Evolutionary conservation across 768 basidiomycete genomes (phyloP).

Genomic region (Agrocybe pediades): DNA sequence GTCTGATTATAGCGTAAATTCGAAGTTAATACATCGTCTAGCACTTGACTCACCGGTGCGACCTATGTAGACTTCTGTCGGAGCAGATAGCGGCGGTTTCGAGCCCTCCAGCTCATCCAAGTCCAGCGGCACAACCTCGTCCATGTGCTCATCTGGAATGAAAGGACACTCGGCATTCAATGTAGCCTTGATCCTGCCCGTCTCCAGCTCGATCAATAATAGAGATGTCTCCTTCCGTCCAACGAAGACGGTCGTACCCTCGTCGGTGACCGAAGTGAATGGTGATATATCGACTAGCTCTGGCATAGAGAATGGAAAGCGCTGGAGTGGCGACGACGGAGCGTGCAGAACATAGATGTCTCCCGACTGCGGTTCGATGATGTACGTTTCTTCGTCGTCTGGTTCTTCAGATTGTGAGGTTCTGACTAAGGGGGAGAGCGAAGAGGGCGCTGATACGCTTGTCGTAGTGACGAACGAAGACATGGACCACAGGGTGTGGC

Average conservation of each 20-base stretch:
- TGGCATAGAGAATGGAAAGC: slow-evolving; percentile 88
- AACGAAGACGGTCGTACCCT: slow-evolving; percentile 76
- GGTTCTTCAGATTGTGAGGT: slow-evolving; percentile 55
- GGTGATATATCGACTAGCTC: slow-evolving; percentile 92
- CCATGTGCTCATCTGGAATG: slow-evolving; percentile 54
- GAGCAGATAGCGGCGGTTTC: slow-evolving; percentile 33
- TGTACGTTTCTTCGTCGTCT: slow-evolving; percentile 75
- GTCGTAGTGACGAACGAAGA: slow-evolving; percentile 52
- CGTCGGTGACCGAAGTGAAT: slow-evolving; percentile 67
- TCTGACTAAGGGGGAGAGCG: slow-evolving; percentile 73
- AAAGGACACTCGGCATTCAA: slow-evolving; percentile 73
- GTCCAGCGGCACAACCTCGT: slow-evolving; percentile 51
- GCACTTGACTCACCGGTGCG: slow-evolving; percentile 42
- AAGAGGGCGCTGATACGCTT: slow-evolving; percentile 44
- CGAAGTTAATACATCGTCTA: neutral
- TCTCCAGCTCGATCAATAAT: slow-evolving; percentile 69
- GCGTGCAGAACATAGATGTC: slow-evolving; percentile 86
- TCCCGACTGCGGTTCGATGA: slow-evolving; percentile 94
- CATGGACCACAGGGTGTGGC: slow-evolving; percentile 88
- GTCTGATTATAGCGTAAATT: slow-evolving; percentile 46
- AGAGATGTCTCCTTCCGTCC: slow-evolving; percentile 90
- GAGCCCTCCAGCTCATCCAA: slow-evolving; percentile 46
- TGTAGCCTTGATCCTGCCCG: slow-evolving; percentile 72
- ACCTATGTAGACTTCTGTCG: slow-evolving; percentile 52
- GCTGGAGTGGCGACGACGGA: slow-evolving; percentile 71